These are phyloP conservation scores for Diplodia sapinea DNA, from an alignment of 2,329 filamentous ascomycete genomes.

Conservation along the genomic window DNA sequence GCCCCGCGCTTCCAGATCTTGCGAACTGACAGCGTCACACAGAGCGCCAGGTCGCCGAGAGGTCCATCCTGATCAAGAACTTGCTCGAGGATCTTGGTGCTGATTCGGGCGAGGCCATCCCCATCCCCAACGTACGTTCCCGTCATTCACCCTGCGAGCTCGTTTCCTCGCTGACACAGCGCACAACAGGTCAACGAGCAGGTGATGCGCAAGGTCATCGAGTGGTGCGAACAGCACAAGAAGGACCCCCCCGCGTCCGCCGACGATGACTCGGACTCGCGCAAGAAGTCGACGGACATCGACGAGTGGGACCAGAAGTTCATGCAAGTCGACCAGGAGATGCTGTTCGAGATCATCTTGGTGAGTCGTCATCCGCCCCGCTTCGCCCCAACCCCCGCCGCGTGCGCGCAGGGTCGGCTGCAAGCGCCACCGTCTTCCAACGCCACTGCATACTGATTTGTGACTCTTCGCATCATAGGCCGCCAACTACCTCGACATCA, in stretches of 20 bases:
- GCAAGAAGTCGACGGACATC: slow-evolving; percentile 98
- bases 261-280: slow-evolving; percentile 90
- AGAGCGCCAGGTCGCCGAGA: slow-evolving; percentile 84
- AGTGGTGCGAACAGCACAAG: slow-evolving; percentile 97
- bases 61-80: slow-evolving; percentile 96
- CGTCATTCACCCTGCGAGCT: not conserved
- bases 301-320: slow-evolving; percentile 99
- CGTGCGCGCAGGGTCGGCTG: not conserved
- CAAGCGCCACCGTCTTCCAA: not conserved
- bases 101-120: slow-evolving; percentile 71
- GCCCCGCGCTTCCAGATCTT: not conserved
- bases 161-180: slow-evolving; percentile 38
- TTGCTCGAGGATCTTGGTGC: slow-evolving; percentile 91
- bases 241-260: slow-evolving; percentile 79
- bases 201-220: slow-evolving; percentile 93
- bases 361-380: slow-evolving; percentile 57
- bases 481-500: slow-evolving; percentile 98
- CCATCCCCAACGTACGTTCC: slow-evolving; percentile 73
- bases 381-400: not conserved
- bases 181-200: slow-evolving; percentile 75
- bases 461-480: slow-evolving; percentile 61
- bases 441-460: not conserved
- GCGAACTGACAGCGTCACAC: slow-evolving; percentile 8
- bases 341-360: slow-evolving; percentile 99
- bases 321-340: slow-evolving; percentile 99